Percentiles rank a stretch among this genome's conserved stretches.
Evolutionary conservation across 2,329 filamentous ascomycete genomes (phyloP).

Genomic region (Neurospora crassa): DNA sequence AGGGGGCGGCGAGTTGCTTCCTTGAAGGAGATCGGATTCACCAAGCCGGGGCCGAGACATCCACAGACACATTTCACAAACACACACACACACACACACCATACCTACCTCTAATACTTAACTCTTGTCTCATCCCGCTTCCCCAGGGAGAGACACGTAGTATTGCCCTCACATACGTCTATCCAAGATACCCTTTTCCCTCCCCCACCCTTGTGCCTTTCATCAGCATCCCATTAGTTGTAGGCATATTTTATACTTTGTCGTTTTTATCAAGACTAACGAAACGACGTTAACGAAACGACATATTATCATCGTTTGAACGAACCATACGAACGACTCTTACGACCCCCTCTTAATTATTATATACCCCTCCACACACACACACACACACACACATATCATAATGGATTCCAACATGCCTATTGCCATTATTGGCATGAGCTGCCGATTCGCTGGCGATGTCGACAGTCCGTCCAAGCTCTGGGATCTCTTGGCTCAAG

Average conservation of each 20-base stretch:
- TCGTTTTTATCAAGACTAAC: background rate
- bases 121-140: background rate
- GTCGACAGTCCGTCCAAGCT: constrained; percentile 23
- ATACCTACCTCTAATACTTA: background rate
- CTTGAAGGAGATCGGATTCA: background rate
- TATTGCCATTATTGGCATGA: constrained; percentile 30
- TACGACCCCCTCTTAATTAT: background rate
- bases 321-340: background rate
- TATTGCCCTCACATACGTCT: background rate
- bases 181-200: background rate
- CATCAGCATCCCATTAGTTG: background rate
- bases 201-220: background rate
- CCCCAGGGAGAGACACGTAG: background rate
- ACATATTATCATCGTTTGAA: background rate
- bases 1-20: background rate
- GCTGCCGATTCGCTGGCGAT: constrained; percentile 29
- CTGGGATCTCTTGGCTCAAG: constrained; percentile 21
- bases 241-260: background rate
- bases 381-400: background rate
- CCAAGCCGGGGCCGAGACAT: background rate
- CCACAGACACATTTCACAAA: background rate
- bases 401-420: constrained; percentile 17
- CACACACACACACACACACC: too few relatives aligned
- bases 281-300: background rate
- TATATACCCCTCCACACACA: background rate